These are phyloP conservation scores for Ogataea hybrid DNA, from an alignment of 1,139 yeast genomes.

Conservation along the genomic window DNA sequence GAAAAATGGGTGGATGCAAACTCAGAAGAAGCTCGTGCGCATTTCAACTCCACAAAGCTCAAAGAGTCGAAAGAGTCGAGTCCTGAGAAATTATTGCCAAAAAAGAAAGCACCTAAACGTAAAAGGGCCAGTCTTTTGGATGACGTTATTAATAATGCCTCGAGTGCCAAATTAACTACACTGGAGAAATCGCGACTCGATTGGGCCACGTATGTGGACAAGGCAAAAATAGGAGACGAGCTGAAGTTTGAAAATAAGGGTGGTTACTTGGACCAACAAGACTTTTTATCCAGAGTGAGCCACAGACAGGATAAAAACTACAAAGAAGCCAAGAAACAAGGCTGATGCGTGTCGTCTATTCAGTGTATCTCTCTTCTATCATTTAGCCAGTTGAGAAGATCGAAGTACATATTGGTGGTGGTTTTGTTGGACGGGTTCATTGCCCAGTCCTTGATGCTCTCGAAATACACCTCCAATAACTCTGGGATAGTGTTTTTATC, in stretches of 20 bases:
- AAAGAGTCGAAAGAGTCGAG: conserved; percentile 4
- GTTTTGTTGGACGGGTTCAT: conserved; percentile 45
- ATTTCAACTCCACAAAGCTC: conserved; percentile 46
- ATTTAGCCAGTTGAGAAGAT: conserved; percentile 77
- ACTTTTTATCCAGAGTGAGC: conserved; percentile 78
- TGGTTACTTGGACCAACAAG: conserved; percentile 90
- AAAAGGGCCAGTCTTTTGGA: conserved; percentile 80
- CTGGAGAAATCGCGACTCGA: conserved; percentile 89
- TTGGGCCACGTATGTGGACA: conserved; percentile 94
- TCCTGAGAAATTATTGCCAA: conserved; percentile 32
- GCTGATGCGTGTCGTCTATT: neutral
- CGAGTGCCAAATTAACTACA: conserved; percentile 76
- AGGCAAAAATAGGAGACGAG: conserved; percentile 80
- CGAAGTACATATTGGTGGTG: conserved; percentile 65
- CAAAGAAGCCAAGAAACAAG: conserved; percentile 45
- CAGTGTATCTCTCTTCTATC: conserved; percentile 34
- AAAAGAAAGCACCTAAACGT: conserved; percentile 42
- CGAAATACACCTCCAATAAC: conserved; percentile 56
- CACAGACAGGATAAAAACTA: conserved; percentile 61
- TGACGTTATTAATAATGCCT: conserved; percentile 57
- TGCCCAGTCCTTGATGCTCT: conserved; percentile 63
- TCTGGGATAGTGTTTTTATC: conserved; percentile 31
- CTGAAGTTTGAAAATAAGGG: conserved; percentile 67
- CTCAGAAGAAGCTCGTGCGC: conserved; percentile 88
- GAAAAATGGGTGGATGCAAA: conserved; percentile 70